Base-by-base conservation (phyloP, 73 alveolate species). In the Blepharisma japonicum region DNA sequence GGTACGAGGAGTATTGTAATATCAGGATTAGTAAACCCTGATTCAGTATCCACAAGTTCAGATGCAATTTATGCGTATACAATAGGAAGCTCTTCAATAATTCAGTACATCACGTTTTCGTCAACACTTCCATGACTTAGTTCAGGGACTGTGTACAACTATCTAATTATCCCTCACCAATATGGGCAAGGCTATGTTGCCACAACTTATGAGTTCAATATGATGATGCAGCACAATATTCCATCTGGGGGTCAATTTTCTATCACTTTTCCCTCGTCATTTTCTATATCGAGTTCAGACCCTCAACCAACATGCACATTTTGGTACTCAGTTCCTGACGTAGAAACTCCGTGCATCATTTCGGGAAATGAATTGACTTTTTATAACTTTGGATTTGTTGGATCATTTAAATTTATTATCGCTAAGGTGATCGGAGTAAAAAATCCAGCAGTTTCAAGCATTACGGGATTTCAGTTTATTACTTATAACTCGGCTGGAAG, bases 141-240 rank as follows among this genome's bases (percentile, higher is more conserved):
- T 2, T 23, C 56, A 39, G 80, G 80, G 56, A 70, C 38, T 45
- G 2, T 70, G 9, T 14, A 38, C 20, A 42, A 66, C n/a, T 79
- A 78, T 6, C 42, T 51, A 8, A 42, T 79, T 6, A 6, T 21
- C 6, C 11, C 39, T 6, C 55, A 72, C 49, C n/a, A 78, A 42
- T 38, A 55, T 2, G 86, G 86, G 6, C 71, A 77, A 56, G 86
- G 89, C 47, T 77, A 55, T 79, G 81, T 81, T 6, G 83, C 71
- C 47, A 38, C 54, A 14, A 53, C 42, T 23, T 82, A 77, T 48
- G 66, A 9, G 49, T 56, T 82, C 38, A 23, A 55, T 55, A 49
- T 82, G 23, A 54, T 55, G 25, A 79, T 70, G n/a, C 74, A 45
- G 42, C 83, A 82, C 55, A 45, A 39, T n/a, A 45, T 82, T 4